Base-by-base conservation (phyloP, 1,139 yeast species). In the Yamadazyma trypodendri region DNA sequence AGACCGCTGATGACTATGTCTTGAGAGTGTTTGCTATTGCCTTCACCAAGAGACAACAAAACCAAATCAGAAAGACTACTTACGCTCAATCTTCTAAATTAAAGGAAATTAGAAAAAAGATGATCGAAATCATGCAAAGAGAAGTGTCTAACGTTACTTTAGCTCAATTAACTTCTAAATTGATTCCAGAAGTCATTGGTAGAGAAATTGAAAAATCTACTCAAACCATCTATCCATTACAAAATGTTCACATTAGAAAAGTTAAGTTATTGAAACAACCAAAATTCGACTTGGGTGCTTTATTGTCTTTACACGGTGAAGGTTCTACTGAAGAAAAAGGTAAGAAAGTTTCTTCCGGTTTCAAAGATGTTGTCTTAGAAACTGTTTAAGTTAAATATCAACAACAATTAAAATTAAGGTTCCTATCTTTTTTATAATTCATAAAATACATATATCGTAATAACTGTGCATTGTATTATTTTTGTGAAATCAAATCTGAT, bases 151-250 rank as follows among this genome's bases (percentile, higher is more conserved):
- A 69, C 63, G 68, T 65, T 43, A 70, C 76, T 42, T 68, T 70
- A 58, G 70, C 76, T 49, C 76, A 70, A 59, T 68, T 70, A 59
- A 68, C 74, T 45, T 66, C 74, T 48, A 71, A 71, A 61, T 70
- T 71, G 63, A 71, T 71, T 46, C 76, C 77, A 45, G 77, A 71
- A 61, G 77, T 70, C 43, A 70, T 71, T 56, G 75, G 75, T 52
- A 73, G 77, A 60, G 77, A 71, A 60, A 71, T 71, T 55, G 76
- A 70, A 61, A 71, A 71, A 63, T 66, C 75, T 38, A 71, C 77
- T 44, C 75, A 69, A 60, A 58, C 75, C 45, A 67, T 71, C 56
- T 68, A 68, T 60, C 77, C 77, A 52, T 71, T 71, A 58, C 77
- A 71, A 60, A 69, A 71, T 61, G 71, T 71, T 50, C 75, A 70